Conservation (phyloP, 305 asterid species). For the Fraxinus angustifolia region DNA sequence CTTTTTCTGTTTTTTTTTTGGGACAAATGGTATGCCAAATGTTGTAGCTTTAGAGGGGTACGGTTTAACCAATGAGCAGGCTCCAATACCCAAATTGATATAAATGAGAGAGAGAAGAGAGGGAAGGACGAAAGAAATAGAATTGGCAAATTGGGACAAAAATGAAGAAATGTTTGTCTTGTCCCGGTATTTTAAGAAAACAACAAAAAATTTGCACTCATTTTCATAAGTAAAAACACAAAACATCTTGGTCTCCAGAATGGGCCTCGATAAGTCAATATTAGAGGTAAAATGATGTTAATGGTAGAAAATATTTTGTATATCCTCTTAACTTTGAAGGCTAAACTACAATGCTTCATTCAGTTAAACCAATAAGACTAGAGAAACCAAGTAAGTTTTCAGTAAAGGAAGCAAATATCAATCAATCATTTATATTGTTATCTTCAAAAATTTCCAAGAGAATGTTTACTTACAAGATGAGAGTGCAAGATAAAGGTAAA, state of each 20-base stretch:
- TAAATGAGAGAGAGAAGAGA: background rate
- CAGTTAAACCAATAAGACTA: constrained; percentile 10
- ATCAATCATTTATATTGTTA: background rate
- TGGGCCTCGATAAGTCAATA: constrained; percentile 17
- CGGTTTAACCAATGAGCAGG: background rate
- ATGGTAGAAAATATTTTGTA: constrained; percentile 6
- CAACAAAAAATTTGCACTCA: background rate
- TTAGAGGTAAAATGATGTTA: background rate
- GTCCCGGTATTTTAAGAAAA: background rate
- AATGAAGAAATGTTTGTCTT: background rate
- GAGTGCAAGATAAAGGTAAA: constrained; percentile 80
- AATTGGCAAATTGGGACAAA: background rate
- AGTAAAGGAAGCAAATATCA: constrained; percentile 3
- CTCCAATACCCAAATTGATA: background rate
- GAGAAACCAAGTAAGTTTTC: background rate
- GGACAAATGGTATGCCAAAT: background rate
- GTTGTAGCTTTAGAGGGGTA: background rate
- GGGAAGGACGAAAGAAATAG: background rate
- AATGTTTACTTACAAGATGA: constrained; percentile 63
- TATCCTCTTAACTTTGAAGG: background rate
- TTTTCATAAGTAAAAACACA: background rate
- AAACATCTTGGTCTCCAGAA: background rate
- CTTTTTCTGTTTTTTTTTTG: background rate
- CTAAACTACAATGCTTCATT: background rate
- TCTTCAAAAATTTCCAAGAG: constrained; percentile 10